phyloP scores from a whole-genome alignment of 371 early-diverging fungal species.

The Rhizopus arrhizus region DNA sequence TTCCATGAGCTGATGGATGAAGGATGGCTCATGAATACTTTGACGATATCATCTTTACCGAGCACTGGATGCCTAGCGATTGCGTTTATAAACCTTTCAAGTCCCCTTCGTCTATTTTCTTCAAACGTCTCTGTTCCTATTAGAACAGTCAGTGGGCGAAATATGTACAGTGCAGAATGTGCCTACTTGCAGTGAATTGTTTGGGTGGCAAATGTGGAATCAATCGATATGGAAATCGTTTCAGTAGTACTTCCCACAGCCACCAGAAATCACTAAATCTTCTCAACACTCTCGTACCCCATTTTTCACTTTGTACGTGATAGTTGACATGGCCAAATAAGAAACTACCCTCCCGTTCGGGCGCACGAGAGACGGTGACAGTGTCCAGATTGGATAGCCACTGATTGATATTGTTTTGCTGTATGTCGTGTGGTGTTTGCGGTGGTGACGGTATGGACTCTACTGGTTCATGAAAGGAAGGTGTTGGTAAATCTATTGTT shows the following conservation, averaged over 20 bases:
- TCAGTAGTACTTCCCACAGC: conserved; percentile 72
- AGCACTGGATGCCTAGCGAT: conserved; percentile 77
- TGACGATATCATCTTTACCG: conserved; percentile 64
- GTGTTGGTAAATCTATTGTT: conserved; percentile 37
- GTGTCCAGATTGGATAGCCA: conserved; percentile 55
- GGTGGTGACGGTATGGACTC: not conserved
- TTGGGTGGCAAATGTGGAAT: conserved; percentile 73
- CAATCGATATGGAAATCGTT: conserved; percentile 76
- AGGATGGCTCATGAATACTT: conserved; percentile 68
- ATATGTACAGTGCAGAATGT: not conserved
- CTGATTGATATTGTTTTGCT: conserved; percentile 14
- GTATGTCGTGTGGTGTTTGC: not conserved
- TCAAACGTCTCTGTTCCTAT: conserved; percentile 50
- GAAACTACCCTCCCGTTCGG: conserved; percentile 73
- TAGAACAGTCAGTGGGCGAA: not conserved
- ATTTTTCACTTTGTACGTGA: conserved; percentile 69
- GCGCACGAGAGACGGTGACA: conserved; percentile 54
- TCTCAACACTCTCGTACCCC: conserved; percentile 64
- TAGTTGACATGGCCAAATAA: conserved; percentile 85
- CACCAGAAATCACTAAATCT: conserved; percentile 89
- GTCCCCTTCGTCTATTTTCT: conserved; percentile 71
- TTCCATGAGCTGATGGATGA: conserved; percentile 48
- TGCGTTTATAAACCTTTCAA: conserved; percentile 74
- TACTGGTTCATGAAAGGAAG: conserved; percentile 7
- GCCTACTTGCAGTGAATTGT: conserved; percentile 56